These are phyloP conservation scores for Auricularia sp. DNA, from an alignment of 768 basidiomycete genomes.

Conservation along the genomic window DNA sequence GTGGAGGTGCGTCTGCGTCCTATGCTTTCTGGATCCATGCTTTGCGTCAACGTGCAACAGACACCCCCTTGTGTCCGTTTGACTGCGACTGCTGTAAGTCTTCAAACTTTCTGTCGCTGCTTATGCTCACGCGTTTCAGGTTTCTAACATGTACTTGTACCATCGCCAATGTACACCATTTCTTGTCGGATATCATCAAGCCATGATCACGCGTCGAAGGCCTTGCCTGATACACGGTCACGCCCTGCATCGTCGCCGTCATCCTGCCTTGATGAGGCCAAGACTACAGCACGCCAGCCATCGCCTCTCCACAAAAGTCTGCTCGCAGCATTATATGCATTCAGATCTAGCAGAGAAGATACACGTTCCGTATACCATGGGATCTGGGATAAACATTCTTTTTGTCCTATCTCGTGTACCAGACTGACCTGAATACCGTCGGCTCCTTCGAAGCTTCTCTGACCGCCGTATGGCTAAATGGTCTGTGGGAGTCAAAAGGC, in stretches of 20 bases:
- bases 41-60: slow-evolving; percentile 29
- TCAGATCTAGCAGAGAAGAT: neutral
- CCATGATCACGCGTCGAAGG: too few species aligned
- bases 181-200: too few species aligned
- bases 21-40: slow-evolving; percentile 7
- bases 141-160: neutral
- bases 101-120: neutral
- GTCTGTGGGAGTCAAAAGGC: slow-evolving; percentile 49
- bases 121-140: neutral
- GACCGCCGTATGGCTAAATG: slow-evolving; percentile 29
- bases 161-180: neutral
- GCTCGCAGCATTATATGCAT: too few species aligned
- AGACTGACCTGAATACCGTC: neutral
- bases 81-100: slow-evolving; percentile 80
- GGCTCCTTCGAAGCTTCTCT: slow-evolving; percentile 54
- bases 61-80: slow-evolving; percentile 77
- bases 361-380: neutral
- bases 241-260: too few species aligned
- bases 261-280: too few species aligned
- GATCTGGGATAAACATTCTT: too few species aligned
- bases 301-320: too few species aligned
- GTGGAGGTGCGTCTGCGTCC: slow-evolving; percentile 49
- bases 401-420: too few species aligned
- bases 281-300: too few species aligned
- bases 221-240: too few species aligned